These are phyloP conservation scores for Trichoderma guizhouense DNA, from an alignment of 2,329 filamentous ascomycete species.

Conservation along the genomic window DNA sequence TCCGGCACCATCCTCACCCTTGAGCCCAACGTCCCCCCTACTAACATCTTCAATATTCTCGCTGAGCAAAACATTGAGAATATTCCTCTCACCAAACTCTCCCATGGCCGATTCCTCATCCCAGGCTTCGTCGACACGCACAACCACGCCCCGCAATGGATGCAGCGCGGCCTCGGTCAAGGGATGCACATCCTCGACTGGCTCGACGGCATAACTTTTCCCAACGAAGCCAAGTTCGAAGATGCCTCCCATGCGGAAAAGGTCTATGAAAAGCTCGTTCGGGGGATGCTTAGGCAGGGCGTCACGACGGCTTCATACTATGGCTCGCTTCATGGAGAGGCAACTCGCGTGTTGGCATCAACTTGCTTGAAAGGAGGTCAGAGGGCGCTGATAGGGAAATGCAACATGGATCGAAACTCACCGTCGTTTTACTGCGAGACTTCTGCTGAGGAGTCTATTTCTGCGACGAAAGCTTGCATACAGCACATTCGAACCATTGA, in stretches of 20 bases:
- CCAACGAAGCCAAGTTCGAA: slow-evolving; percentile 58
- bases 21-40: slow-evolving; percentile 18
- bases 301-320: slow-evolving; percentile 62
- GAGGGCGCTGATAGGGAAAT: slow-evolving; percentile 59
- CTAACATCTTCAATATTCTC: slow-evolving; percentile 21
- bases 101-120: slow-evolving; percentile 49
- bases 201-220: slow-evolving; percentile 63
- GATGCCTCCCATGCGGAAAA: slow-evolving; percentile 51
- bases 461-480: slow-evolving; percentile 49
- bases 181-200: slow-evolving; percentile 58
- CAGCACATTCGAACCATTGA: slow-evolving; percentile 45
- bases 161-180: slow-evolving; percentile 47
- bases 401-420: slow-evolving; percentile 58
- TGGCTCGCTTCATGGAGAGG: slow-evolving; percentile 52
- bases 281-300: slow-evolving; percentile 58
- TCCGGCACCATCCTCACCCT: slow-evolving; percentile 28
- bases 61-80: slow-evolving; percentile 8
- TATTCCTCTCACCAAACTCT: slow-evolving; percentile 27
- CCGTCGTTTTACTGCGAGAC: slow-evolving; percentile 53
- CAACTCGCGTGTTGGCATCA: slow-evolving; percentile 56
- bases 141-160: slow-evolving; percentile 62
- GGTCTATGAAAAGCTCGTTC: slow-evolving; percentile 51
- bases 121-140: slow-evolving; percentile 65
- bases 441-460: slow-evolving; percentile 44
- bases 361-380: slow-evolving; percentile 52